Evolutionary conservation across 148 eudicot species (phyloP).

Genomic region (Dianthus caryophyllus): DNA sequence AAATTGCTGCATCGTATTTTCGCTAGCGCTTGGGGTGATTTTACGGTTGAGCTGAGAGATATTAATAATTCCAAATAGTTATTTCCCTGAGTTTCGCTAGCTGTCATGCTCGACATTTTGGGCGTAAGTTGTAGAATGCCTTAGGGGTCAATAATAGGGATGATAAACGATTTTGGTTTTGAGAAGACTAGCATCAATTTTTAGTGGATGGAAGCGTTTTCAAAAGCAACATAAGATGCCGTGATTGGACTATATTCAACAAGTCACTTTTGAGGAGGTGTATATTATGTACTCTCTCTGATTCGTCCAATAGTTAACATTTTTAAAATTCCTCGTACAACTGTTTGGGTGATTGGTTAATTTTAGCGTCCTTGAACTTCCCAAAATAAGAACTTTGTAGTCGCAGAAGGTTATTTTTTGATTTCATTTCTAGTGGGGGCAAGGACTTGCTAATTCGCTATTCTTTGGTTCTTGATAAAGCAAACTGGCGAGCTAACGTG

Average conservation of each 20-base stretch:
- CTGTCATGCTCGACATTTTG: not conserved
- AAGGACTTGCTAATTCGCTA: too few relatives aligned
- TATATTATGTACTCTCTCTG: too few relatives aligned
- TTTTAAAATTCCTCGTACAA: not conserved
- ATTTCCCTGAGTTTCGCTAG: not conserved
- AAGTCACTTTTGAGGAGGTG: not conserved
- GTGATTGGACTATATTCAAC: not conserved
- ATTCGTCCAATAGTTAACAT: too few relatives aligned
- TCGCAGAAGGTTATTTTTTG: not conserved
- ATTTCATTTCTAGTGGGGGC: not conserved
- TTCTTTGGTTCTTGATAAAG: too few relatives aligned
- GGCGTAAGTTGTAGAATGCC: not conserved
- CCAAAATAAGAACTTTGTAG: not conserved
- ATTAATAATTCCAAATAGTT: not conserved
- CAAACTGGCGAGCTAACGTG: too few relatives aligned
- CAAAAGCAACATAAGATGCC: not conserved
- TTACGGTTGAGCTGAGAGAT: too few relatives aligned
- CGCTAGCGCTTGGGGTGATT: too few relatives aligned
- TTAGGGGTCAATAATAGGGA: not conserved
- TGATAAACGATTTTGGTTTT: not conserved
- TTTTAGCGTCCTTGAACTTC: not conserved
- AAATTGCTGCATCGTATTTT: too few relatives aligned
- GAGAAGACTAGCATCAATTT: not conserved
- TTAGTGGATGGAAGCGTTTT: not conserved
- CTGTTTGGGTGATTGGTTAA: not conserved